Conservation (phyloP, 768 basidiomycete genomes). For the Butyriboletus loyo region DNA sequence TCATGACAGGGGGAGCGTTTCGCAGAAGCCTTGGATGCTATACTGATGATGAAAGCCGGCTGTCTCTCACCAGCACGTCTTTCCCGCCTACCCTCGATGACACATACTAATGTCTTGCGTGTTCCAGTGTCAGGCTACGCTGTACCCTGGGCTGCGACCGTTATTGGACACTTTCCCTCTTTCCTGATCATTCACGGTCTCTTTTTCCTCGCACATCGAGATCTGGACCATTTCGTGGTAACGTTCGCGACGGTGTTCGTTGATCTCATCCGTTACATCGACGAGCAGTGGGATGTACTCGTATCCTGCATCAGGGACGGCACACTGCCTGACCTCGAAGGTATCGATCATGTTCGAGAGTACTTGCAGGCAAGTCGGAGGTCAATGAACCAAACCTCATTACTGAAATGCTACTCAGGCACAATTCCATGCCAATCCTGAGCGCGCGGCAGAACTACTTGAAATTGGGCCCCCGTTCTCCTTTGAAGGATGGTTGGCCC, state of each 20-base stretch:
- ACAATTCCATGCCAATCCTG: conserved; percentile 9
- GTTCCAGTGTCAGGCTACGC: conserved; percentile 9
- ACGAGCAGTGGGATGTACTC: conserved; percentile 19
- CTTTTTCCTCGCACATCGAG: conserved; percentile 13
- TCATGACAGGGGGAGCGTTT: background rate
- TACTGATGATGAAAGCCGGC: conserved; percentile 4
- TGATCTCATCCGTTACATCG: conserved; percentile 10
- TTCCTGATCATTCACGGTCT: conserved; percentile 22
- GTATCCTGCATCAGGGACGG: conserved; percentile 15
- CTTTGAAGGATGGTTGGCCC: conserved; percentile 13
- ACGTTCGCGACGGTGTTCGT: conserved; percentile 9
- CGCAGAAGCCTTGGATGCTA: conserved; percentile 12
- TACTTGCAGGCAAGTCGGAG: conserved; percentile 10
- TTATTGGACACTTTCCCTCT: conserved; percentile 10
- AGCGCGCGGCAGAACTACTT: conserved; percentile 18
- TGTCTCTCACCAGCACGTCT: background rate
- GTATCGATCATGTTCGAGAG: conserved; percentile 6
- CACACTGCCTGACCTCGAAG: conserved; percentile 13
- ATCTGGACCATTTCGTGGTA: background rate
- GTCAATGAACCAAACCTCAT: background rate
- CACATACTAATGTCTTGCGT: background rate
- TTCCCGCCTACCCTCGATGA: background rate
- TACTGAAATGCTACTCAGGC: background rate
- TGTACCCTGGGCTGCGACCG: conserved; percentile 16
- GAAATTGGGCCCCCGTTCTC: conserved; percentile 12